phyloP scores from a whole-genome alignment of 768 basidiomycete species.

The Serendipita sp. region DNA sequence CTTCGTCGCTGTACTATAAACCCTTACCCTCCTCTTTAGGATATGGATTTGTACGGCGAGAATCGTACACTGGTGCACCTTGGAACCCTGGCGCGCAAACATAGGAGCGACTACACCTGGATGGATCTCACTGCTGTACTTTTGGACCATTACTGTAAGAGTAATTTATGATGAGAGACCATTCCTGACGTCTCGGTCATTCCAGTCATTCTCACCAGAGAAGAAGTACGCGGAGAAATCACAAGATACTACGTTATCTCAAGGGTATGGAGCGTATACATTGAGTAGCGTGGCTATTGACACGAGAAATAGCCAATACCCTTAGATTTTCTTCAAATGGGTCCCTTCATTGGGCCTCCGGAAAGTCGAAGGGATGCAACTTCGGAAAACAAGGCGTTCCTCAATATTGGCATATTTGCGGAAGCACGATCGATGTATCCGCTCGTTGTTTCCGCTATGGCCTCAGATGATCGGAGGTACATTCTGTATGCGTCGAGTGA shows the following conservation, averaged over 20 bases:
- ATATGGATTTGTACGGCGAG: conserved; percentile 68
- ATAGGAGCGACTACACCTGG: conserved; percentile 58
- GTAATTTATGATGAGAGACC: background rate
- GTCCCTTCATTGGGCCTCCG: conserved; percentile 39
- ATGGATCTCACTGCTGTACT: conserved; percentile 47
- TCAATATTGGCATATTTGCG: conserved; percentile 35
- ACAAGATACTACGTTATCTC: conserved; percentile 38
- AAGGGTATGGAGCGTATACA: conserved; percentile 32
- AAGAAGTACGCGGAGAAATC: conserved; percentile 29
- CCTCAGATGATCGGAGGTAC: conserved; percentile 42
- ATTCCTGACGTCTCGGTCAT: conserved; percentile 30
- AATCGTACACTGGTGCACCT: conserved; percentile 56
- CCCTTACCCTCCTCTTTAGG: conserved; percentile 28
- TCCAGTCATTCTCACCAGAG: conserved; percentile 39
- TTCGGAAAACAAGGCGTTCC: conserved; percentile 36
- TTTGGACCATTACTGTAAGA: conserved; percentile 62
- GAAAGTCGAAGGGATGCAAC: conserved; percentile 49
- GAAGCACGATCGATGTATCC: conserved; percentile 38
- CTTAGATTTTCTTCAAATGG: conserved; percentile 61
- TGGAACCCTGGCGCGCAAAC: conserved; percentile 45
- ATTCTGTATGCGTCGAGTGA: conserved; percentile 55
- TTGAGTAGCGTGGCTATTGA: background rate
- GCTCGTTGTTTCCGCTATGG: conserved; percentile 62
- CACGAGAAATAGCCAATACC: conserved; percentile 49
- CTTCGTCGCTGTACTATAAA: no score